Evolutionary conservation across 208 protist genomes (phyloP).

Genomic region (Leishmania lainsoni): DNA sequence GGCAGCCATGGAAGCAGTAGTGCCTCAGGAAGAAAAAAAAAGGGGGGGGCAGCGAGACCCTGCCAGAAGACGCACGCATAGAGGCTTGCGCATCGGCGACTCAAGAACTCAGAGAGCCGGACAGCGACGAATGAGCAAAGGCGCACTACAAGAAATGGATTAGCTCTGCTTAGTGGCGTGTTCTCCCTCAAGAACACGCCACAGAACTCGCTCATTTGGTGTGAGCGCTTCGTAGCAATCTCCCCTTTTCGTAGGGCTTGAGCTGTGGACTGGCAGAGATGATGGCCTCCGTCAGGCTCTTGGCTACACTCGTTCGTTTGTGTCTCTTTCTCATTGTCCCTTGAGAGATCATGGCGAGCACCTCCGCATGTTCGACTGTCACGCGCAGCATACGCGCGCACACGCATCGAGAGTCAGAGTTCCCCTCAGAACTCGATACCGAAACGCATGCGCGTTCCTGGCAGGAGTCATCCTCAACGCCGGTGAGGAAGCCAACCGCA

Average conservation of each 20-base stretch:
- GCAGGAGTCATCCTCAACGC: not conserved
- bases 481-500: not conserved
- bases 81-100: not conserved
- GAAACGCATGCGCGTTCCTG: not conserved
- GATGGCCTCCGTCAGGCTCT: not conserved
- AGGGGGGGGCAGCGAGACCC: not conserved
- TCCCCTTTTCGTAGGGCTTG: not conserved
- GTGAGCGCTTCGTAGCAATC: not conserved
- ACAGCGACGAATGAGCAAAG: not conserved
- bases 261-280: not conserved
- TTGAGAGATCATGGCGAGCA: not conserved
- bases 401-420: not conserved
- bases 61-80: not conserved
- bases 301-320: not conserved
- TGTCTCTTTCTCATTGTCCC: not conserved
- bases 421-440: not conserved
- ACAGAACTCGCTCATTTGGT: not conserved
- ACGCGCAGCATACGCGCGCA: not conserved
- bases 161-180: not conserved
- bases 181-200: not conserved
- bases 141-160: not conserved
- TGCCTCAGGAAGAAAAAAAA: not conserved
- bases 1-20: not conserved
- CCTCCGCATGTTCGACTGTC: not conserved
- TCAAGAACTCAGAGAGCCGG: not conserved